Base-by-base conservation (phyloP, 345 rosid genomes). In the Sapria himalayana region DNA sequence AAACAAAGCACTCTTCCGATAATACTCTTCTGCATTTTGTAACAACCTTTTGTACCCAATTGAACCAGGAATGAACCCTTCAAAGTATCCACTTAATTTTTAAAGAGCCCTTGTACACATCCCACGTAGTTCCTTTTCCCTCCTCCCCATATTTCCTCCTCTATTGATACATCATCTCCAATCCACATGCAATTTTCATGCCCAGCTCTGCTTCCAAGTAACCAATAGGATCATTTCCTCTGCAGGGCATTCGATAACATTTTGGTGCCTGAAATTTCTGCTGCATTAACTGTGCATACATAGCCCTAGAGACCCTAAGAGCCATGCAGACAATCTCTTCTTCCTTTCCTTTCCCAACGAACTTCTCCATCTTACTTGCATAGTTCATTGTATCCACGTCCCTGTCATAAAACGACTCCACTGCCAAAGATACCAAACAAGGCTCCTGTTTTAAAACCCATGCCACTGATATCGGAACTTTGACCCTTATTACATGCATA, bases 201-300 rank as follows among this genome's bases (percentile, higher is more conserved):
- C 94, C 97, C 52, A 78, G 37, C 66, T 81, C 97, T 3, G 97
- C 80, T 69, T 81, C 94, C 55, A 35, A 0, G 58, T 55, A 73
- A 7, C 33, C 73, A 7, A 39, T 56, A 19, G 34, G 17, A 3
- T 65, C 58, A 22, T 52, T 72, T 15, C 63, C 62, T 25, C 74
- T 48, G 12, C 45, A 49, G 1, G 82, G 89, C 93, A 86, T 72
- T 0, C 74, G 82, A 55, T 81, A 86, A 45, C 76, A 71, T 59
- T 54, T 76, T 0, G 97, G 94, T 1, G 92, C 78, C 69, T 78
- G 92, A 67, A 86, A 86, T 46, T 62, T 72, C 63, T 81, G 94
- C 65, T 66, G 92, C 62, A 72, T 62, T 10, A 86, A 57, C 67
- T 78, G 94, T 1, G 73, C 94, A 15, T 81, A 81, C 97, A 86